phyloP scores from a whole-genome alignment of 495 filamentous ascomycete genomes.

The Penicillium fimorum region DNA sequence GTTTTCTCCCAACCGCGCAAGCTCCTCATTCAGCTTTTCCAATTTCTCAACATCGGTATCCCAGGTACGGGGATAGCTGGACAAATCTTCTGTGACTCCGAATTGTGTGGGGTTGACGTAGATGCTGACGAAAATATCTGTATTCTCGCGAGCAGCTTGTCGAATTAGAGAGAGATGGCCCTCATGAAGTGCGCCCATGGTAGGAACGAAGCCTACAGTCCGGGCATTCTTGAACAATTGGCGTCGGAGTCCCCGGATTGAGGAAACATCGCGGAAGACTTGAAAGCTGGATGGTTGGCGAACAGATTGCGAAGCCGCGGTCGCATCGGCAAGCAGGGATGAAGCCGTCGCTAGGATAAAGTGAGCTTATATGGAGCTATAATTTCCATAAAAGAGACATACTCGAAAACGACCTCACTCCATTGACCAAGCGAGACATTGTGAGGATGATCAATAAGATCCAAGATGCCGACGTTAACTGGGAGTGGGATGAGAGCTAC shows the following conservation, averaged over 20 bases:
- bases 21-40: slow-evolving; percentile 64
- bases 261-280: slow-evolving; percentile 70
- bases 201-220: slow-evolving; percentile 85
- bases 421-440: slow-evolving; percentile 31
- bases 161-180: slow-evolving; percentile 89
- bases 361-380: slow-evolving; percentile 17
- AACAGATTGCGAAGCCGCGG: slow-evolving; percentile 24
- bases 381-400: slow-evolving; percentile 12
- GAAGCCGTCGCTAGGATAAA: slow-evolving; percentile 26
- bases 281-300: slow-evolving; percentile 50
- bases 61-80: slow-evolving; percentile 89
- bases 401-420: slow-evolving; percentile 32
- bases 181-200: slow-evolving; percentile 93
- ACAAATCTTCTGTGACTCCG: slow-evolving; percentile 82
- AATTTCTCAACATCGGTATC: slow-evolving; percentile 67
- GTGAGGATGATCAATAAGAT: background rate
- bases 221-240: slow-evolving; percentile 64
- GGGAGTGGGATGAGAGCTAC: background rate
- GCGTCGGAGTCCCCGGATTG: slow-evolving; percentile 69
- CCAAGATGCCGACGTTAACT: background rate
- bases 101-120: slow-evolving; percentile 98
- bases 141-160: slow-evolving; percentile 78
- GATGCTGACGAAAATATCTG: slow-evolving; percentile 81
- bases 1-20: slow-evolving; percentile 50
- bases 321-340: slow-evolving; percentile 27